Evolutionary conservation across 305 asterid species (phyloP).

Genomic region (Striga hermonthica): DNA sequence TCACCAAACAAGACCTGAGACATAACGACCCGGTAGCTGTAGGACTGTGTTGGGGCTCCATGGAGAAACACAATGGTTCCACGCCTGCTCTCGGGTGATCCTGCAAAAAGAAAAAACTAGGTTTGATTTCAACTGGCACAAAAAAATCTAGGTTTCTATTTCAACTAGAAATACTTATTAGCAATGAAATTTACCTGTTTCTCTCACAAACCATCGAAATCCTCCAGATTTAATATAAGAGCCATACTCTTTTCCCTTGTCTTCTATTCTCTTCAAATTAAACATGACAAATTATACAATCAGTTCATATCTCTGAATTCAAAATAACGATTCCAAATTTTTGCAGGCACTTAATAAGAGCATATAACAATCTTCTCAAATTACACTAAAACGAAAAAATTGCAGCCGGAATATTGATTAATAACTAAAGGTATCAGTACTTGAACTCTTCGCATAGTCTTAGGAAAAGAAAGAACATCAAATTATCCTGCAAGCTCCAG

Average conservation of each 20-base stretch:
- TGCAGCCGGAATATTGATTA: too few species aligned
- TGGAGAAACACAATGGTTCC: conserved; percentile 86
- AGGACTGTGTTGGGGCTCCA: conserved; percentile 96
- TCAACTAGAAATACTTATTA: conserved; percentile 20
- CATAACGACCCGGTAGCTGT: conserved; percentile 91
- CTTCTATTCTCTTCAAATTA: conserved; percentile 69
- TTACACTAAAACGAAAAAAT: conserved; percentile 1
- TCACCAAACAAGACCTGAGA: conserved; percentile 57
- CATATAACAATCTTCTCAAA: neutral
- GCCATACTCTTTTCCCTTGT: conserved; percentile 81
- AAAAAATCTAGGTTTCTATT: too few species aligned
- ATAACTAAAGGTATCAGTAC: neutral
- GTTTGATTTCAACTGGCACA: conserved; percentile 23
- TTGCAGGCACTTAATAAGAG: neutral
- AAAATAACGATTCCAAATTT: neutral
- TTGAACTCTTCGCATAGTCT: too few species aligned
- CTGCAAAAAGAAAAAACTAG: conserved; percentile 42
- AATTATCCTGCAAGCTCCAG: neutral
- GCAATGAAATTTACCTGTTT: conserved; percentile 63
- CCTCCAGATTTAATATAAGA: conserved; percentile 71
- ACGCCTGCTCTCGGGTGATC: conserved; percentile 67
- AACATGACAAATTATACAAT: conserved; percentile 5
- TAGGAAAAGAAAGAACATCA: too few species aligned
- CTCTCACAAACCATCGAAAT: conserved; percentile 91
- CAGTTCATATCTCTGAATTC: conserved; percentile 20